A percentile compares a stretch with the other conserved stretches of the same genome.
These are phyloP conservation scores for Heliosperma pusillum DNA, from an alignment of 148 eudicot species.

Conservation along the genomic window DNA sequence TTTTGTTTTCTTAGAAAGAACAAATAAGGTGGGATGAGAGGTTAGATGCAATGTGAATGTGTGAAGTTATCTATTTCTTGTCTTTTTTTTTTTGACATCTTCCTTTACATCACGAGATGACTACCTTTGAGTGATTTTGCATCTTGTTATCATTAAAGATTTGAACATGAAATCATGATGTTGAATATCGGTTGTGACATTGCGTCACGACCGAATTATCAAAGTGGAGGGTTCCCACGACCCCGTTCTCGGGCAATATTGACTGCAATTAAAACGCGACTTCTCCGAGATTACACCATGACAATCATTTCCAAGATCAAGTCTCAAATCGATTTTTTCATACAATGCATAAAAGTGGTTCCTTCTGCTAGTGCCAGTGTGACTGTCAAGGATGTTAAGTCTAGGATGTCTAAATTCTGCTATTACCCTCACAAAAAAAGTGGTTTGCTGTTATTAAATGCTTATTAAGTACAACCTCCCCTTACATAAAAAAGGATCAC, in stretches of 20 bases:
- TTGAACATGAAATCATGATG: no score
- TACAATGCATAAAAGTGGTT: background rate
- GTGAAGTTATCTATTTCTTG: background rate
- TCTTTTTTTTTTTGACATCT: no score
- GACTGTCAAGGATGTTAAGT: background rate
- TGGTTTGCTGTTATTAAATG: background rate
- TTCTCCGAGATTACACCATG: no score
- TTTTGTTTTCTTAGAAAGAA: background rate
- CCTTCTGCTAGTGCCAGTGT: background rate
- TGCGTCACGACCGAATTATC: no score
- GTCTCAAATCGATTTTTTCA: background rate
- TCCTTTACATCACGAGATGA: no score
- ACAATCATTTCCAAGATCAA: background rate
- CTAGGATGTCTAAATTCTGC: no score
- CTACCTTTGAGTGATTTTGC: no score
- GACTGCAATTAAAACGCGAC: no score
- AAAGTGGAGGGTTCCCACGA: no score
- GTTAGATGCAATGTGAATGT: background rate
- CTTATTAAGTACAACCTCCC: background rate
- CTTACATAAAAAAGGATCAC: background rate
- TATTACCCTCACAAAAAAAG: background rate
- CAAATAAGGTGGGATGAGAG: background rate
- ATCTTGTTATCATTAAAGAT: no score
- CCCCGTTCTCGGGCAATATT: no score
- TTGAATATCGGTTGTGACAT: no score